Evolutionary conservation across 768 basidiomycete species (phyloP).

Genomic region (Pulveroboletus sp.): DNA sequence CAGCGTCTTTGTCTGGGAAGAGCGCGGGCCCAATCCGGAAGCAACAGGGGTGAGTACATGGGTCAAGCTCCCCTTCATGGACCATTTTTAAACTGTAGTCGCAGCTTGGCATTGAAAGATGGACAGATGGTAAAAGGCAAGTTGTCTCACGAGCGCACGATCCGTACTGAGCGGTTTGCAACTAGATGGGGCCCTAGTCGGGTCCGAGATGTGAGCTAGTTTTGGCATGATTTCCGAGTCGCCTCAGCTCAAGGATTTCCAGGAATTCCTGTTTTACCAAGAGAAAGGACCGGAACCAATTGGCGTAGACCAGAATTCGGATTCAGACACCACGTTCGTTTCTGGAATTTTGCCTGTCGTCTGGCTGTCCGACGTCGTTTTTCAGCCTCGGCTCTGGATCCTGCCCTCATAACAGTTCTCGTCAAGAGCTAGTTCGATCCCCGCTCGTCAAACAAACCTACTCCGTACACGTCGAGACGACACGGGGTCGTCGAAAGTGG

Average conservation of each 20-base stretch:
- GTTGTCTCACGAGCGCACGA: background rate
- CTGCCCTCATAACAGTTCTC: conserved; percentile 22
- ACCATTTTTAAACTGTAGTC: conserved; percentile 2
- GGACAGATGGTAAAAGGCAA: conserved; percentile 66
- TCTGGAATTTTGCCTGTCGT: background rate
- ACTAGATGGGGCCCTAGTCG: conserved; percentile 72
- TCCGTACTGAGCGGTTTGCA: conserved; percentile 3
- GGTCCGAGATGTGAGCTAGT: conserved; percentile 59
- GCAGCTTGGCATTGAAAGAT: conserved; percentile 72
- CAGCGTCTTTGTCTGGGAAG: conserved; percentile 80
- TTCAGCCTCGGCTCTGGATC: conserved; percentile 29
- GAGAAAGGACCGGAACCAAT: conserved; percentile 55
- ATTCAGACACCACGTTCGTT: conserved; percentile 48
- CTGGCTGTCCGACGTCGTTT: conserved; percentile 6
- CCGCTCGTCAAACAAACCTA: conserved; percentile 78
- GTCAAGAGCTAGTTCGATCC: conserved; percentile 33
- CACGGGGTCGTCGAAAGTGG: conserved; percentile 70
- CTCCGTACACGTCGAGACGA: conserved; percentile 67
- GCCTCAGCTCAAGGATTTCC: conserved; percentile 5
- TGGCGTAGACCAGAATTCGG: conserved; percentile 45
- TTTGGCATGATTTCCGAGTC: background rate
- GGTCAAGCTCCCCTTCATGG: conserved; percentile 1
- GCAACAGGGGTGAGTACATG: conserved; percentile 52
- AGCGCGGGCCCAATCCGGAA: conserved; percentile 63
- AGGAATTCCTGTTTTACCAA: conserved; percentile 78